These are phyloP conservation scores for grape (Vitis vinifera) DNA, from an alignment of 164 flowering plant genomes.

Conservation along the genomic window ASM3070453v1 NC_081808.1:10855501-10856000, in stretches of 20 bases:
- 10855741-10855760: not conserved
- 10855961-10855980: not conserved
- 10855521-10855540: conserved; percentile 33
- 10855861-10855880: not conserved
- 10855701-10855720: not conserved
- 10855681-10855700: too few species aligned
- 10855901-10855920: too few species aligned
- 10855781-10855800: not conserved
- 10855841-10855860: not conserved
- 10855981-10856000: too few species aligned
- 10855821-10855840: not conserved
- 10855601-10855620: too few species aligned
- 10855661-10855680: too few species aligned
- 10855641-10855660: too few species aligned
- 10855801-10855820: not conserved
- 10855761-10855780: not conserved
- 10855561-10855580: too few species aligned
- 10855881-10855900: too few species aligned
- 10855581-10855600: too few species aligned
- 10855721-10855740: not conserved
- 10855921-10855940: not conserved
- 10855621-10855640: too few species aligned
- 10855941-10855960: not conserved
- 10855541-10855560: not conserved
- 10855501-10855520: conserved; percentile 58